phyloP scores from a whole-genome alignment of 108 stramenopile genomes.

The Conticribra weissflogii region DNA sequence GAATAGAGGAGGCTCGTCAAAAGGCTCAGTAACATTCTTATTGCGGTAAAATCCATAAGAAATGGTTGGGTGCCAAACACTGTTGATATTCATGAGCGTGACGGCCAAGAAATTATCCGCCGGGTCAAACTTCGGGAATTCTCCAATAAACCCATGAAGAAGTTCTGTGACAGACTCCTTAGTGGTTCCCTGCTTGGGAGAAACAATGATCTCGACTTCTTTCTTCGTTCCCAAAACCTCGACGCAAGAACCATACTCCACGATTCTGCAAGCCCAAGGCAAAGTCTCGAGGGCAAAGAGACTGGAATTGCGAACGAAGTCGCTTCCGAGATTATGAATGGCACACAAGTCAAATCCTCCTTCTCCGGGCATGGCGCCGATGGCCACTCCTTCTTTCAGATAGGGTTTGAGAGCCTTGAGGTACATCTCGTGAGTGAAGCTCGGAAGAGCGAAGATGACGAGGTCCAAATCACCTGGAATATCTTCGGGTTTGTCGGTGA shows the following conservation, averaged over 20 bases:
- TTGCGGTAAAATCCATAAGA: conserved; percentile 58
- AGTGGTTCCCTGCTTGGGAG: conserved; percentile 29
- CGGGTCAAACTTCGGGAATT: conserved; percentile 44
- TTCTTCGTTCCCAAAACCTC: conserved; percentile 65
- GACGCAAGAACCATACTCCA: conserved; percentile 51
- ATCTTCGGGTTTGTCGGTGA: conserved; percentile 37
- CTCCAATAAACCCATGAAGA: conserved; percentile 36
- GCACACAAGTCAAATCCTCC: conserved; percentile 59
- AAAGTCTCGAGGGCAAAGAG: conserved; percentile 63
- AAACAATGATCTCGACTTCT: conserved; percentile 54
- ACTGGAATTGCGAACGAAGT: conserved; percentile 44
- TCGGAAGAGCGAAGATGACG: conserved; percentile 54
- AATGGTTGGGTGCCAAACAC: conserved; percentile 66
- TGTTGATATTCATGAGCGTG: conserved; percentile 66
- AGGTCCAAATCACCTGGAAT: conserved; percentile 30
- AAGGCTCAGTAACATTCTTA: conserved; percentile 40
- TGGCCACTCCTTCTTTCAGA: conserved; percentile 42
- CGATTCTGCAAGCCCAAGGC: conserved; percentile 62
- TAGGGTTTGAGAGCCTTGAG: conserved; percentile 47
- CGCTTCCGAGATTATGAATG: conserved; percentile 45
- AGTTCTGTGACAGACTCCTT: conserved; percentile 13
- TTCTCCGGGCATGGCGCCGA: conserved; percentile 66
- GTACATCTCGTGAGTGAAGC: conserved; percentile 54
- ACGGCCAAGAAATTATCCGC: conserved; percentile 60
- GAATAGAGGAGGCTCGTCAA: conserved; percentile 62